A percentile compares a stretch with the other conserved stretches of the same genome.
phyloP scores from a whole-genome alignment of 768 basidiomycete species.

The Boletus insuetus region DNA sequence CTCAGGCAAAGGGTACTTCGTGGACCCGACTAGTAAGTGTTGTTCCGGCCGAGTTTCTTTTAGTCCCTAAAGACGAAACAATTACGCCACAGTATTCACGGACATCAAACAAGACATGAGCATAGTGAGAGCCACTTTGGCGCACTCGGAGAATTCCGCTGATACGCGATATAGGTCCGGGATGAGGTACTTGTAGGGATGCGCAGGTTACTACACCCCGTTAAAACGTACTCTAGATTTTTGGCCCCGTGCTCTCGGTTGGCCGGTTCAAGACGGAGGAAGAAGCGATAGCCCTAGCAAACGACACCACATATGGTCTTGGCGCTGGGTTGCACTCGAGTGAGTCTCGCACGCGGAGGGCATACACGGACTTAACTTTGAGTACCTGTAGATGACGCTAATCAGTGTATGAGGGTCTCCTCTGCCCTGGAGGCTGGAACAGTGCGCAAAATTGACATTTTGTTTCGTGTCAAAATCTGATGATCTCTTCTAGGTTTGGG shows the following conservation, averaged over 20 bases:
- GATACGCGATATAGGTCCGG: constrained; percentile 29
- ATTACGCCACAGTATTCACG: constrained; percentile 61
- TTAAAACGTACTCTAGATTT: constrained; percentile 56
- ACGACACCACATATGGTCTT: constrained; percentile 87
- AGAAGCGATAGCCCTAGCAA: constrained; percentile 81
- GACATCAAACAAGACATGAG: constrained; percentile 80
- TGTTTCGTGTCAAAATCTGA: constrained; percentile 1
- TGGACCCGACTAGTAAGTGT: constrained; percentile 81
- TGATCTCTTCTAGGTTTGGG: constrained; percentile 63
- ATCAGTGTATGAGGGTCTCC: constrained; percentile 87
- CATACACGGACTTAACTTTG: not conserved
- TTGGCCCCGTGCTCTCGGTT: constrained; percentile 88
- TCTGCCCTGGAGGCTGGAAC: constrained; percentile 86
- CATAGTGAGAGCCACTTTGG: constrained; percentile 54
- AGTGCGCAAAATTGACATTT: constrained; percentile 39
- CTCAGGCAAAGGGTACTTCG: constrained; percentile 75
- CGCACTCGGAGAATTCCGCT: constrained; percentile 8
- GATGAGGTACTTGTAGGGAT: constrained; percentile 27
- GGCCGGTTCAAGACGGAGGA: constrained; percentile 84
- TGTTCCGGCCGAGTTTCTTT: constrained; percentile 7
- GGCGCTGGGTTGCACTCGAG: constrained; percentile 90
- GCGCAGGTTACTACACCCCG: constrained; percentile 3
- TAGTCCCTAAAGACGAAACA: constrained; percentile 1
- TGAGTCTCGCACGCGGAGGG: constrained; percentile 34
- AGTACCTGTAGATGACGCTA: constrained; percentile 61